Evolutionary conservation across 2,329 filamentous ascomycete species (phyloP), one percentile per base, ranked within the genome.

Genomic region (Lasiodiplodia citricola): DNA sequence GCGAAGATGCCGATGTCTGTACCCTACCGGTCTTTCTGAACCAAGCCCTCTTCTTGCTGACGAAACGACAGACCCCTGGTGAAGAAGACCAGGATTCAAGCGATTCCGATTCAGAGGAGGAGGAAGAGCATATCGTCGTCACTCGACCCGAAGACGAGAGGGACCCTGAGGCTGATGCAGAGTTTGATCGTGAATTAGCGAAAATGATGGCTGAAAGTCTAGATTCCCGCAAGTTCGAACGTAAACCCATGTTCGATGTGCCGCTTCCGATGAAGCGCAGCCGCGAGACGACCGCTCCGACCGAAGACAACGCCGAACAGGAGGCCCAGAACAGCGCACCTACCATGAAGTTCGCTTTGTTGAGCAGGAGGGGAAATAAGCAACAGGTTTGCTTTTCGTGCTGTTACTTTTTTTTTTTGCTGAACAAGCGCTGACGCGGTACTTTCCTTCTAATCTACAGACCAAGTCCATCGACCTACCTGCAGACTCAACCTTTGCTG

Each of bases 191-290:
- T 74, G 96, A 98, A 80, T 96, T 97, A 79, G 94, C 96, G 47
- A 97, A 97, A 80, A 92, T 99, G 88, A 98, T 99, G 95, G 88
- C 94, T 63, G 96, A 99, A 80, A 97, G 95, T 82, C 84, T 97
- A 75, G 96, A 99, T 73, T 96, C 95, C 4, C 90, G 96, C 74
- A 97, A 97, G 75, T 97, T 97, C 73, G 96, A 99, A 76, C 92
- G 96, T 71, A 97, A 97, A 81, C 90, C 92, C 35, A 87, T 96
- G 64, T 97, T 99, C 76, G 96, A 99, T 78, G 93, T 98, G n/a
- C 94, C 96, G 1, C 83, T 99, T n/a, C 96, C 96, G 0, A 94
- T 99, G 82, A 91, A 93, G 66, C 87, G 87, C 25, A 83, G 82
- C 78, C 90, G 92, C 35, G 92, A 94, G 64, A 75, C 76, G 52